Evolutionary conservation across 805 yeast genomes (phyloP), one percentile per base, ranked within the genome.

Genomic region (Blastobotrys attinorum): DNA sequence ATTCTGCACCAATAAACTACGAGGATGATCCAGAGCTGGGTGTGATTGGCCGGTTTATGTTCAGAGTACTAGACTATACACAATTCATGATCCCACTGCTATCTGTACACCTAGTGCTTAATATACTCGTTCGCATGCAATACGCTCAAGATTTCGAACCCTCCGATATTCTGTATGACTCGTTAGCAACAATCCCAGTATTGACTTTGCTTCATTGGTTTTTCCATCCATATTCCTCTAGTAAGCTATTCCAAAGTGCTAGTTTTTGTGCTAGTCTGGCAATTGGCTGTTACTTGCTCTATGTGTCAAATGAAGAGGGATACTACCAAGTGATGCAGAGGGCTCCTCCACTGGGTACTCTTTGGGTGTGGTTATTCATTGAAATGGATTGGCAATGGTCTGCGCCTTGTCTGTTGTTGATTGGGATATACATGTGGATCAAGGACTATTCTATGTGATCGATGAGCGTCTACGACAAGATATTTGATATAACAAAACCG

Each of bases 311-410:
- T 41, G 61, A 56, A 41, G 61, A 57, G 36, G 68, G 66, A 27
- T 66, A 66, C 54, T 61, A 56, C 49, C 59, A 64, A 2, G 57
- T 62, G 17, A 67, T 66, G 69, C 51, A 56, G 33, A 47, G 56
- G 35, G 67, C 68, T 4, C 71, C 71, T 7, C 64, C 71, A 1
- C 48, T 66, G 3, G 71, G 69, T 16, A 66, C 71, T 11, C 44
- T 66, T 6, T 61, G 66, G 59, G 58, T 63, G 6, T 66, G 70
- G 69, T 50, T 63, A 20, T 60, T 66, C 39, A 47, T 66, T 16
- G 71, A 67, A 46, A 47, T 67, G 53, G 66, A 64, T 40, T 61
- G 66, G 60, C 53, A 59, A 18, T 57, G 51, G 54, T 58, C 63
- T 1, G 53, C 57, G 3, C 41, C 52, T 4, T 46, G 57, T 11